Percentiles rank a stretch among this genome's conserved stretches.
phyloP scores from a whole-genome alignment of 164 flowering plant species.

The Nymphaea thermarum region DNA sequence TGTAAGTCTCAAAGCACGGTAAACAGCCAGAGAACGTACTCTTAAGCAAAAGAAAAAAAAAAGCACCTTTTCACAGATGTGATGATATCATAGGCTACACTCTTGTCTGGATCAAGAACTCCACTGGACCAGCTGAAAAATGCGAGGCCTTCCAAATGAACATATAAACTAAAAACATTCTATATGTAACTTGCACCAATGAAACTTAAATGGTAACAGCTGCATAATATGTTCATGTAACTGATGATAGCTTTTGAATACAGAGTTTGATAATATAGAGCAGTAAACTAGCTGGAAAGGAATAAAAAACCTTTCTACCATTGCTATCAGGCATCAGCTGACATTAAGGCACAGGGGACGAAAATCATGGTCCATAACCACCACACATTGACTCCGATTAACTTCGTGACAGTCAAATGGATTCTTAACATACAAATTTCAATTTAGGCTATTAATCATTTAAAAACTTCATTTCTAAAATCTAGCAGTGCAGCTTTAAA shows the following conservation, averaged over 20 bases:
- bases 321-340: no score
- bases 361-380: no score
- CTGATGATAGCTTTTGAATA: not conserved
- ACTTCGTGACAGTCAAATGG: no score
- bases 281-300: not conserved
- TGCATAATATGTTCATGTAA: not conserved
- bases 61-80: conserved; percentile 76
- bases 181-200: not conserved
- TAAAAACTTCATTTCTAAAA: no score
- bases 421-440: no score
- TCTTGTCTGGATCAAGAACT: conserved; percentile 73
- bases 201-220: not conserved
- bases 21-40: no score
- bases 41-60: not conserved
- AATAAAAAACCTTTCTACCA: no score
- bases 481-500: no score
- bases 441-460: no score
- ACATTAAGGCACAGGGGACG: no score
- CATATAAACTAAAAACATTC: not conserved
- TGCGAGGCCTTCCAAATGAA: not conserved
- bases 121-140: conserved; percentile 91
- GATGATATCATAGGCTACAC: conserved; percentile 47
- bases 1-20: not conserved
- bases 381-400: no score
- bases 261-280: not conserved